phyloP scores from a whole-genome alignment of 306 rosid genomes.

The Heteromeles arbutifolia region DNA sequence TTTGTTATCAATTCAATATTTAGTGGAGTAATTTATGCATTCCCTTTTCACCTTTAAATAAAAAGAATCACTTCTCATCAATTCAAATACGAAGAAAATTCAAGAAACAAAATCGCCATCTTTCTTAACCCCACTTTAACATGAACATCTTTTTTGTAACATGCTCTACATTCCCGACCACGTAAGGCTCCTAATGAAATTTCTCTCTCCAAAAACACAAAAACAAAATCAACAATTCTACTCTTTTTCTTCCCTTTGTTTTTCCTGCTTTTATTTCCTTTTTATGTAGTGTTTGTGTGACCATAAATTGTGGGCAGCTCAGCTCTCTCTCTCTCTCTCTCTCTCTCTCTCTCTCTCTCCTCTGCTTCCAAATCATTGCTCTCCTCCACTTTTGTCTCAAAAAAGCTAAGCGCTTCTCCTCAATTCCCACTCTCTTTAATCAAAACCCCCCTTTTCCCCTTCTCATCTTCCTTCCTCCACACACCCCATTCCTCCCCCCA shows the following conservation, averaged over 20 bases:
- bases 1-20: too few relatives aligned
- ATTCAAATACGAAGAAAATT: too few relatives aligned
- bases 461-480: background rate
- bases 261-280: background rate
- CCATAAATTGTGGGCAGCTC: slow-evolving; percentile 52
- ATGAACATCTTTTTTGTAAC: too few relatives aligned
- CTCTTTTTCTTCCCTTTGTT: slow-evolving; percentile 6
- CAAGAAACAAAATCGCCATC: too few relatives aligned
- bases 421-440: slow-evolving; percentile 1
- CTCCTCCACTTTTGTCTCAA: slow-evolving; percentile 64
- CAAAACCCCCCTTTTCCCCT: background rate
- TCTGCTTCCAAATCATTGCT: slow-evolving; percentile 51
- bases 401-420: slow-evolving; percentile 44
- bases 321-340: background rate
- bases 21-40: too few relatives aligned
- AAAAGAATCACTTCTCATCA: slow-evolving; percentile 9
- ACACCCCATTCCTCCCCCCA: background rate
- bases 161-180: too few relatives aligned
- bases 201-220: too few relatives aligned
- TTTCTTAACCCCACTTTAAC: too few relatives aligned
- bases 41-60: too few relatives aligned
- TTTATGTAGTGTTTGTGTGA: background rate
- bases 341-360: too few relatives aligned
- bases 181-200: too few relatives aligned
- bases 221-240: background rate